Conservation (phyloP, 208 protist genomes). For the Trypanosomatidae sp. region DNA sequence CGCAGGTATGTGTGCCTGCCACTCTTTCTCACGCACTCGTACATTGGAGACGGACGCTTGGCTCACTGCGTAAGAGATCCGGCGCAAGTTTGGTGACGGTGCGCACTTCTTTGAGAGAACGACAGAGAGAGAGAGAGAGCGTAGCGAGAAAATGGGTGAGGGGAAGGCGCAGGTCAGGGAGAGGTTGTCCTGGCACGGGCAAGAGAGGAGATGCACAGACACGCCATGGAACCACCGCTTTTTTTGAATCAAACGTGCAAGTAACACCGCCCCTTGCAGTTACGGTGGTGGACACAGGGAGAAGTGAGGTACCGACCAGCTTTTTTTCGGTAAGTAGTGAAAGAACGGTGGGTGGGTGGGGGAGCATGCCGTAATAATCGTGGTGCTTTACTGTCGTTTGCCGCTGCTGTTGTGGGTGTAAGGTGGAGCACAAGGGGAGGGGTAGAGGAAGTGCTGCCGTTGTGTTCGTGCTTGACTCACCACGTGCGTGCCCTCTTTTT, state of each 20-base stretch:
- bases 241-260: background rate
- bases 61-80: background rate
- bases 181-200: slow-evolving; percentile 2
- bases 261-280: background rate
- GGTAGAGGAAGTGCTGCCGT: background rate
- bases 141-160: background rate
- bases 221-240: background rate
- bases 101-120: background rate
- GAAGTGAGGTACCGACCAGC: background rate
- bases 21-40: background rate
- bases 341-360: background rate
- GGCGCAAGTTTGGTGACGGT: background rate
- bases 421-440: background rate
- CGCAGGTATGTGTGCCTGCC: background rate
- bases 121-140: background rate
- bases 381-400: background rate
- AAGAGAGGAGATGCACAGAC: background rate
- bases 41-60: background rate
- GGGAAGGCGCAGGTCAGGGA: background rate
- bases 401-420: background rate
- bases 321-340: background rate
- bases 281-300: background rate
- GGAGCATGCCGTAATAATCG: background rate
- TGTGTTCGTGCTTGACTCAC: background rate
- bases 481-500: background rate